Percentiles rank a stretch among this genome's conserved stretches.
Conservation (phyloP, 331 rosid species). For the Erythrophleum ivorense region DNA sequence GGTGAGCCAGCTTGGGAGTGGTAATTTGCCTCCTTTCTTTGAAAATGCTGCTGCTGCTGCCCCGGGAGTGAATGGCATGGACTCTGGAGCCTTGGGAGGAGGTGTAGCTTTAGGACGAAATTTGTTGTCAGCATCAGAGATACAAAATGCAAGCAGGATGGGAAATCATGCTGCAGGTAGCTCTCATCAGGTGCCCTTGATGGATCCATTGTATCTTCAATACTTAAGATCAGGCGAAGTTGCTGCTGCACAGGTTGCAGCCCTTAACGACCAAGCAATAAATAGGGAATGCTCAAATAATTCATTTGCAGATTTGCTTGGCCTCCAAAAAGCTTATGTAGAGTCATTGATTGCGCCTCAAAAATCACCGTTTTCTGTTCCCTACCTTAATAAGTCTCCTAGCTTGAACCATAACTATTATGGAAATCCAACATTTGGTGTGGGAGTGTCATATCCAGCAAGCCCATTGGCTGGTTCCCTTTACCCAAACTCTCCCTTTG, state of each 20-base stretch:
- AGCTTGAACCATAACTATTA: conserved; percentile 70
- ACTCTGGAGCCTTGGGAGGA: conserved; percentile 69
- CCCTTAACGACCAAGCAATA: conserved; percentile 68
- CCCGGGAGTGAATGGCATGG: conserved; percentile 66
- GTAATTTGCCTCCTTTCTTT: conserved; percentile 74
- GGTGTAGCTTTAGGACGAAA: conserved; percentile 60
- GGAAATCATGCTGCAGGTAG: conserved; percentile 68
- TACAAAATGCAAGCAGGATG: conserved; percentile 67
- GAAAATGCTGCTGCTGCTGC: conserved; percentile 72
- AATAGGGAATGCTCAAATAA: conserved; percentile 70
- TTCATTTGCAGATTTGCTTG: conserved; percentile 63
- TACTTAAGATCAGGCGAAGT: conserved; percentile 78
- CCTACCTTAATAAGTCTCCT: conserved; percentile 69
- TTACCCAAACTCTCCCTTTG: conserved; percentile 79
- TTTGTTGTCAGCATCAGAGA: conserved; percentile 61
- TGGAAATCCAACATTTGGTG: conserved; percentile 75
- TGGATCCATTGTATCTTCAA: conserved; percentile 83
- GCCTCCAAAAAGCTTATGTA: conserved; percentile 77
- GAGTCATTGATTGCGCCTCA: conserved; percentile 66
- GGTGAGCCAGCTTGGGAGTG: conserved; percentile 70
- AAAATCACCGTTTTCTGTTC: conserved; percentile 68
- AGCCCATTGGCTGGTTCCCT: conserved; percentile 80
- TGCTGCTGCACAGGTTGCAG: conserved; percentile 81
- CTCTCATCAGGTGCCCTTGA: conserved; percentile 68
- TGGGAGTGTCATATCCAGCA: conserved; percentile 79